phyloP scores from a whole-genome alignment of 805 yeast genomes.

The Spathaspora girioi region DNA sequence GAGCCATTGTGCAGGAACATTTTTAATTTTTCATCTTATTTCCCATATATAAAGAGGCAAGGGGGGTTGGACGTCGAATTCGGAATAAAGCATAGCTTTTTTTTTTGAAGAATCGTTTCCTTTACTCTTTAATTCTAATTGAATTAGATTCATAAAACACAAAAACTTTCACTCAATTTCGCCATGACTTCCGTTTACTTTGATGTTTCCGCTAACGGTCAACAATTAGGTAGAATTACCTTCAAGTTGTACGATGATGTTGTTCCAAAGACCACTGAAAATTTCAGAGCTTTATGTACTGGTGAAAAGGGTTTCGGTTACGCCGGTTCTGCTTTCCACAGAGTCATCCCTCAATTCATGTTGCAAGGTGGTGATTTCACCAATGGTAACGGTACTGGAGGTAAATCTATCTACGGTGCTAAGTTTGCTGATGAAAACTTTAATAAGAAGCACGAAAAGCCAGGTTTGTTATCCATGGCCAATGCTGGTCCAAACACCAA shows the following conservation, averaged over 20 bases:
- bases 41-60: neutral
- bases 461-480: conserved; percentile 88
- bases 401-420: conserved; percentile 78
- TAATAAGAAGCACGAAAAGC: conserved; percentile 65
- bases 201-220: conserved; percentile 76
- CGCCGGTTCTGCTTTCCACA: conserved; percentile 87
- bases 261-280: conserved; percentile 75
- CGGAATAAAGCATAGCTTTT: neutral
- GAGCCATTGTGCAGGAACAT: neutral
- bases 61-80: neutral
- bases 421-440: conserved; percentile 69
- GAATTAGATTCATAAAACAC: neutral
- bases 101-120: neutral
- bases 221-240: conserved; percentile 72
- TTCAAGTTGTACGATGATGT: conserved; percentile 63
- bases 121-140: neutral
- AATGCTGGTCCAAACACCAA: conserved; percentile 92
- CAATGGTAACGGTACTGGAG: conserved; percentile 86
- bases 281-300: conserved; percentile 77
- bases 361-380: conserved; percentile 70
- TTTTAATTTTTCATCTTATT: neutral
- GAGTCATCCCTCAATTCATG: conserved; percentile 96
- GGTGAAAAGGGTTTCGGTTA: conserved; percentile 95
- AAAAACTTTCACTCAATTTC: neutral
- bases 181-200: conserved; percentile 71